Conservation (phyloP, 306 rosid species). For the Glycine soja region DNA sequence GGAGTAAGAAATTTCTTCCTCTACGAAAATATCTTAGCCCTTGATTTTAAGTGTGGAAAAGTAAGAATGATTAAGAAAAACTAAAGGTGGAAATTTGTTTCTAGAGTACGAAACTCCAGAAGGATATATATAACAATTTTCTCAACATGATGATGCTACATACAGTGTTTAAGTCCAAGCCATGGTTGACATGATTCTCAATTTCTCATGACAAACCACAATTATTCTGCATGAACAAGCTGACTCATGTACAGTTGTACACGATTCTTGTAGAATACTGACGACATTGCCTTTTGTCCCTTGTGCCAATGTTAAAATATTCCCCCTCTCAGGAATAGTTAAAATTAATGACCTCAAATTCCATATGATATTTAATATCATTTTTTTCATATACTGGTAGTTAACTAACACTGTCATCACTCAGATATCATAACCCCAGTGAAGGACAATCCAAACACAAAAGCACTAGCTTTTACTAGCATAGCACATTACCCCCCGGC, state of each 20-base stretch:
- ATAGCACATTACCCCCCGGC: background rate
- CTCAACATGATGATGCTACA: slow-evolving; percentile 1
- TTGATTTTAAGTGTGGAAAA: background rate
- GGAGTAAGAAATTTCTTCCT: slow-evolving; percentile 2
- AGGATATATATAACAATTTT: background rate
- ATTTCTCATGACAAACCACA: slow-evolving; percentile 11
- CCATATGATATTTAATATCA: background rate
- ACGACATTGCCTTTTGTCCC: slow-evolving; percentile 38
- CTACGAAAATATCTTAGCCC: background rate
- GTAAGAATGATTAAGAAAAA: background rate
- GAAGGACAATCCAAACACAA: background rate
- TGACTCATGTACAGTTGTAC: slow-evolving; percentile 39
- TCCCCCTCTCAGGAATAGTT: background rate
- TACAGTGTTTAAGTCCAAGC: background rate
- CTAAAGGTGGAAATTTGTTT: background rate
- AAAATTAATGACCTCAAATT: slow-evolving; percentile 11
- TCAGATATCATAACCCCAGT: slow-evolving; percentile 5
- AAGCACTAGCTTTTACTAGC: background rate
- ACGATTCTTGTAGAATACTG: slow-evolving; percentile 34
- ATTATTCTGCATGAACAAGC: slow-evolving; percentile 41
- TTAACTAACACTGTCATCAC: background rate
- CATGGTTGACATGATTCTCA: slow-evolving; percentile 24
- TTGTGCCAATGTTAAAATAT: background rate
- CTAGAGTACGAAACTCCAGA: background rate
- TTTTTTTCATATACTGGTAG: background rate